Percentiles rank a stretch among this genome's conserved stretches.
These are phyloP conservation scores for Leishmania braziliensis DNA, from an alignment of 208 protist genomes.

Conservation along the genomic window DNA sequence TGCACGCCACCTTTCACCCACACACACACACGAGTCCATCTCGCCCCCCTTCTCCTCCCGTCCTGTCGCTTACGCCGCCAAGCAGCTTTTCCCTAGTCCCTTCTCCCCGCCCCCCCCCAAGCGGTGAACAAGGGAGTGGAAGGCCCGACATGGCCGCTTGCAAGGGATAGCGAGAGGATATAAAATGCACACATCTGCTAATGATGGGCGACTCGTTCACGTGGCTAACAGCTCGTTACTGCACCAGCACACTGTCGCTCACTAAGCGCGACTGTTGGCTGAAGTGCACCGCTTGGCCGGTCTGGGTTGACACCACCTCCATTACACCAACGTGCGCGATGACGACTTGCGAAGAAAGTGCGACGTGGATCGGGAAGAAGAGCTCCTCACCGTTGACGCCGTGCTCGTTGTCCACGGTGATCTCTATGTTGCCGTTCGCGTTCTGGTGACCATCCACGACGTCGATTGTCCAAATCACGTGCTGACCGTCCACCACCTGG, in stretches of 20 bases:
- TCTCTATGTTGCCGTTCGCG: conserved; percentile 70
- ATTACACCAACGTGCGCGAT: conserved; percentile 57
- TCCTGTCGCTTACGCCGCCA: background rate
- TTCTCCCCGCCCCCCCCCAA: background rate
- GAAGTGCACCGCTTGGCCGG: conserved; percentile 57
- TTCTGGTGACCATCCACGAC: conserved; percentile 48
- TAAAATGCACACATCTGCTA: background rate
- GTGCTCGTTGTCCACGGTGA: conserved; percentile 37
- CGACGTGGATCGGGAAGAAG: conserved; percentile 82
- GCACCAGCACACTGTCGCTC: conserved; percentile 56
- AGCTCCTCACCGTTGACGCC: conserved; percentile 35
- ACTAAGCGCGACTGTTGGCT: conserved; percentile 56
- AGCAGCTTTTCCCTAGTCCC: background rate
- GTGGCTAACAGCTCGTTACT: conserved; percentile 21
- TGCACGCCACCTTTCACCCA: background rate
- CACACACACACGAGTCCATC: conserved; percentile 5
- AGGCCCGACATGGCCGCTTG: background rate
- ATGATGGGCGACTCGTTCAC: background rate
- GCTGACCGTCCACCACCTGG: conserved; percentile 23
- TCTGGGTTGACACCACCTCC: conserved; percentile 67
- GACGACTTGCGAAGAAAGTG: conserved; percentile 43
- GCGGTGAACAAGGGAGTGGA: background rate
- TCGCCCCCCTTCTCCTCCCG: background rate
- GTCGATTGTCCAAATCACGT: conserved; percentile 74
- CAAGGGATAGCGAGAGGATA: conserved; percentile 10